These are phyloP conservation scores for Wickerhamomyces sydowiorum DNA, from an alignment of 805 yeast species.

Conservation along the genomic window DNA sequence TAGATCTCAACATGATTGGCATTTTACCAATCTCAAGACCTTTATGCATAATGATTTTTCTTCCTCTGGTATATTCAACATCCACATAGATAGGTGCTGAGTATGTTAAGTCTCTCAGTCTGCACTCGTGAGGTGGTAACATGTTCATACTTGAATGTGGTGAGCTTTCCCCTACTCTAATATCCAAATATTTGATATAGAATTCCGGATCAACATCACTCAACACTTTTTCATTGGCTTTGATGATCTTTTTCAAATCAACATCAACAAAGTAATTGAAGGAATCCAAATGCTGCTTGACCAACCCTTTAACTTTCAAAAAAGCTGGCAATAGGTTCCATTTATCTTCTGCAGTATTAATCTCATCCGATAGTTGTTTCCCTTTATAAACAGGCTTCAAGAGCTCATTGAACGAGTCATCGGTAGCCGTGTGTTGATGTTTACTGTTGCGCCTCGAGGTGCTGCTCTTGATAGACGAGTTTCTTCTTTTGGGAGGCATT, in stretches of 20 bases:
- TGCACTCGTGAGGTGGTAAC: slow-evolving; percentile 89
- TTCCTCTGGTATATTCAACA: slow-evolving; percentile 94
- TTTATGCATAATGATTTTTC: slow-evolving; percentile 82
- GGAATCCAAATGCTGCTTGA: slow-evolving; percentile 97
- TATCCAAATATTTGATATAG: slow-evolving; percentile 87
- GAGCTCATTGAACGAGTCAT: slow-evolving; percentile 69
- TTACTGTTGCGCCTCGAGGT: slow-evolving; percentile 8
- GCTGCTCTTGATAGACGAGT: slow-evolving; percentile 6
- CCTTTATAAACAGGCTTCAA: slow-evolving; percentile 82
- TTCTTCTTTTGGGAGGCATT: slow-evolving; percentile 22
- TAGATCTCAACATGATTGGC: slow-evolving; percentile 97
- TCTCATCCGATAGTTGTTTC: slow-evolving; percentile 77
- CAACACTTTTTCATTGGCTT: slow-evolving; percentile 82
- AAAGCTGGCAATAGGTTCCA: slow-evolving; percentile 97
- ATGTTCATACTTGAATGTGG: slow-evolving; percentile 48
- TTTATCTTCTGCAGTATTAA: slow-evolving; percentile 89
- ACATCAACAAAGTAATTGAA: slow-evolving; percentile 93
- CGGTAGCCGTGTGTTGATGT: slow-evolving; percentile 26
- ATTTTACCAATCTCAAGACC: slow-evolving; percentile 94
- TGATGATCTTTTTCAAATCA: slow-evolving; percentile 86
- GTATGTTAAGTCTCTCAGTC: slow-evolving; percentile 89
- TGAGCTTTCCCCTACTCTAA: slow-evolving; percentile 82
- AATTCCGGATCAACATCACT: slow-evolving; percentile 98
- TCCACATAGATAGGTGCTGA: slow-evolving; percentile 95
- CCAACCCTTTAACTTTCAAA: slow-evolving; percentile 89